These are phyloP conservation scores for Porodaedalea pini DNA, from an alignment of 1,284 basidiomycete species.

Conservation along the genomic window DNA sequence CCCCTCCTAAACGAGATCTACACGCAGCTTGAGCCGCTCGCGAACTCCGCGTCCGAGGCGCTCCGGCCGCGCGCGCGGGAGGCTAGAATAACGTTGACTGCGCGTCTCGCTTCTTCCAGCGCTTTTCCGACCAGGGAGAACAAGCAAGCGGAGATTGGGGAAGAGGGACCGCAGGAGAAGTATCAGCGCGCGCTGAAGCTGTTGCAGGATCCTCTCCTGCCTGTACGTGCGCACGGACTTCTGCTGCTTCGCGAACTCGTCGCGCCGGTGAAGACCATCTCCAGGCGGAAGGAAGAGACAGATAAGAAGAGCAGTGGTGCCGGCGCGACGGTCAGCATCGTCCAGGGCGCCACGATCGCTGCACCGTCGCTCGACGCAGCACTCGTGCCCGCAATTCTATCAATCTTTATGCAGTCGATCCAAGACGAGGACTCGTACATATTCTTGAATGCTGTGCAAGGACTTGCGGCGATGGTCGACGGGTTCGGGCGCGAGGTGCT, in stretches of 20 bases:
- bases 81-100: slow-evolving; percentile 78
- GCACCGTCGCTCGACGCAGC: slow-evolving; percentile 46
- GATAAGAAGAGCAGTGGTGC: background rate
- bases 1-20: slow-evolving; percentile 73
- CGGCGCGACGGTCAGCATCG: background rate
- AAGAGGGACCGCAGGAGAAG: slow-evolving; percentile 48
- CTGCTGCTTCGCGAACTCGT: slow-evolving; percentile 79
- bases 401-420: slow-evolving; percentile 82
- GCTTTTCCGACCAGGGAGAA: slow-evolving; percentile 26
- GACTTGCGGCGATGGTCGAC: slow-evolving; percentile 80
- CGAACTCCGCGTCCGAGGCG: slow-evolving; percentile 42
- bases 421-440: slow-evolving; percentile 95
- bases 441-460: slow-evolving; percentile 91
- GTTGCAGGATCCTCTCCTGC: slow-evolving; percentile 88
- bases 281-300: background rate
- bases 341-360: slow-evolving; percentile 23
- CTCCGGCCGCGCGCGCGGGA: slow-evolving; percentile 67
- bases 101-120: slow-evolving; percentile 51
- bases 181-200: slow-evolving; percentile 89
- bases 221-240: slow-evolving; percentile 93
- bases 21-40: slow-evolving; percentile 56
- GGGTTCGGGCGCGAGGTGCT: slow-evolving; percentile 74
- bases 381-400: slow-evolving; percentile 78
- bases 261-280: slow-evolving; percentile 32
- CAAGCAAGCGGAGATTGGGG: slow-evolving; percentile 30